A percentile compares a stretch with the other conserved stretches of the same genome.
Conservation (phyloP, 176 grass and related monocot species). For the Musa troglodytarum region DNA sequence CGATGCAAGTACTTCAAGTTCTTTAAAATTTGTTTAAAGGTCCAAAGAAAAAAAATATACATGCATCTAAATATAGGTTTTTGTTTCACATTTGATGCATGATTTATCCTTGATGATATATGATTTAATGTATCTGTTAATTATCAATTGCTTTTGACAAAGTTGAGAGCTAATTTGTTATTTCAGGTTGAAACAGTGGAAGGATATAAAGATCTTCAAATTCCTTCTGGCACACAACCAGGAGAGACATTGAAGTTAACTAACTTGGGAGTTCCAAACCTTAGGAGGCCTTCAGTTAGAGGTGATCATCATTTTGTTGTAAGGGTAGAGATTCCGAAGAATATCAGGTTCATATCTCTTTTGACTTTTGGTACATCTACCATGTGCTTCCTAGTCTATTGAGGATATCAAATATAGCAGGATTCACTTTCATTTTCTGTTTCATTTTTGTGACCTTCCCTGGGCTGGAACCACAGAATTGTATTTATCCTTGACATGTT, state of each 20-base stretch:
- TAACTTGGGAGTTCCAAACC: conserved; percentile 58
- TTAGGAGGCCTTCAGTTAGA: conserved; percentile 48
- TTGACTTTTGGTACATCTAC: neutral
- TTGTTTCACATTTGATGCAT: no score
- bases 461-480: neutral
- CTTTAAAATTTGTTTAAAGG: no score
- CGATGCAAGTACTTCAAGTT: no score
- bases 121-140: no score
- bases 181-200: conserved; percentile 78
- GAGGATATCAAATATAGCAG: neutral
- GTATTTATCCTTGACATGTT: conserved; percentile 7
- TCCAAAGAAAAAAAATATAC: no score
- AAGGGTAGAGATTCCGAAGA: conserved; percentile 64
- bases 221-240: conserved; percentile 80
- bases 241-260: conserved; percentile 56
- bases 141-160: no score
- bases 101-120: no score
- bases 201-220: conserved; percentile 60
- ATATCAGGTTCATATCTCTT: conserved; percentile 53
- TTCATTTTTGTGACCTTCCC: neutral
- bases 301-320: conserved; percentile 77
- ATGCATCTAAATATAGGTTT: no score
- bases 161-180: neutral
- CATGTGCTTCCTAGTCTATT: neutral
- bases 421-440: neutral